Base-by-base conservation (phyloP, 495 filamentous ascomycete genomes). In the Aspergillus cristatus region DNA sequence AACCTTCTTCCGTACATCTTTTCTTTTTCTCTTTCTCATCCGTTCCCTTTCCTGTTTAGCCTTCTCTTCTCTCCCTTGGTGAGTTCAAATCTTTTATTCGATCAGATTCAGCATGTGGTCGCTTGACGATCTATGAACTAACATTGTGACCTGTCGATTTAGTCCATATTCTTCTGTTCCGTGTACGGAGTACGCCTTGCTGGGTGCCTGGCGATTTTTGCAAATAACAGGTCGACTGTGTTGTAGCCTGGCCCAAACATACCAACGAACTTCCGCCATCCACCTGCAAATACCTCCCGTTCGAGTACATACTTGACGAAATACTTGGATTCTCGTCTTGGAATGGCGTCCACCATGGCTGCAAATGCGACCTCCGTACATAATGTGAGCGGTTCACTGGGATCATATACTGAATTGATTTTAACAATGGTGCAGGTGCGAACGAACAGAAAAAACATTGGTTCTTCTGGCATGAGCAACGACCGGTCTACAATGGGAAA, bases 311-410 rank as follows among this genome's bases (percentile, higher is more conserved):
- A 61, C 41, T 45, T 39, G 45, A 41, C 34, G 29, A 38, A 33
- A 37, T 8, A 35, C 13, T 20, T 32, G 17, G 14, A 40, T 40
- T 30, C n/a, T 30, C 12, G 10, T 11, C 38, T 38, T 58, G 52
- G 48, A 36, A 66, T 67, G 65, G 52, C 60, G 47, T 63, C 59
- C 37, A 50, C 58, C 16, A 67, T 63, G 55, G 56, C 59, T 30
- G 58, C 56, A 13, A 66, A 68, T 43, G 32, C 55, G 42, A 51
- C 46, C 38, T 51, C 51, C 39, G 58, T 62, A 46, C 60, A 65
- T 54, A 61, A 62, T 51, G 60, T 64, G 38, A 57, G 56, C 53
- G 17, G 22, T 14, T 5, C 13, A 13, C 6, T 3, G 12, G n/a
- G n/a, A n/a, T n/a, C n/a, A n/a, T n/a, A n/a, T n/a, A n/a, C n/a